A percentile compares a stretch with the other conserved stretches of the same genome.
Conservation (phyloP, 495 filamentous ascomycete species). For the Penicillium pulvis region DNA sequence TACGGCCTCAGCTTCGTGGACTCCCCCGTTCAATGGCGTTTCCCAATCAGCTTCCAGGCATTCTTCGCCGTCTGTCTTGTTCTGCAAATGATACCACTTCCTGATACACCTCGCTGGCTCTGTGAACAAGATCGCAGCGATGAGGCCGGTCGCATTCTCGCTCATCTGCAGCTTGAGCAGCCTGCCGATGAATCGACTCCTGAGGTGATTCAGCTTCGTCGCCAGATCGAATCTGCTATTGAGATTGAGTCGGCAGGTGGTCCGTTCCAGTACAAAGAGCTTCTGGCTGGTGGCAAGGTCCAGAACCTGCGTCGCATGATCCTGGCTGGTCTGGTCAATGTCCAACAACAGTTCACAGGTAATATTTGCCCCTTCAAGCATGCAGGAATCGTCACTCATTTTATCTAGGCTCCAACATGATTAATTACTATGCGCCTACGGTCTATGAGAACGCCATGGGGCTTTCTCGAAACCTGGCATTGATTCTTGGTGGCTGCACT, state of each 20-base stretch:
- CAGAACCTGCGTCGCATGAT: slow-evolving; percentile 45
- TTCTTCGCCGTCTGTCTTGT: slow-evolving; percentile 58
- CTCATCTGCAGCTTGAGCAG: slow-evolving; percentile 32
- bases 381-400: not conserved
- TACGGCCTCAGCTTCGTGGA: slow-evolving; percentile 56
- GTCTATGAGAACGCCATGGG: slow-evolving; percentile 56
- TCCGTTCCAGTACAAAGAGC: slow-evolving; percentile 41
- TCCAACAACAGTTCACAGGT: slow-evolving; percentile 43
- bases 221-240: slow-evolving; percentile 39
- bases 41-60: slow-evolving; percentile 61
- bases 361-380: not conserved
- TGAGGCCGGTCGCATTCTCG: slow-evolving; percentile 55
- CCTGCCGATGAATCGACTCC: slow-evolving; percentile 19
- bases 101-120: slow-evolving; percentile 62
- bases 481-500: slow-evolving; percentile 55
- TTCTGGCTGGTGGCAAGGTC: slow-evolving; percentile 36
- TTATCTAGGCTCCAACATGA: slow-evolving; percentile 53
- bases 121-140: slow-evolving; percentile 52
- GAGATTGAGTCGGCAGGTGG: slow-evolving; percentile 40
- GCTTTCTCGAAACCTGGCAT: slow-evolving; percentile 49
- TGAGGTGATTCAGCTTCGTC: slow-evolving; percentile 24
- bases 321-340: slow-evolving; percentile 36
- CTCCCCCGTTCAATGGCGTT: slow-evolving; percentile 54
- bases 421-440: slow-evolving; percentile 47
- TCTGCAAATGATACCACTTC: slow-evolving; percentile 61